A percentile compares a stretch with the other conserved stretches of the same genome.
Evolutionary conservation across 2,329 filamentous ascomycete genomes (phyloP).

Genomic region (Aspergillus unguis): DNA sequence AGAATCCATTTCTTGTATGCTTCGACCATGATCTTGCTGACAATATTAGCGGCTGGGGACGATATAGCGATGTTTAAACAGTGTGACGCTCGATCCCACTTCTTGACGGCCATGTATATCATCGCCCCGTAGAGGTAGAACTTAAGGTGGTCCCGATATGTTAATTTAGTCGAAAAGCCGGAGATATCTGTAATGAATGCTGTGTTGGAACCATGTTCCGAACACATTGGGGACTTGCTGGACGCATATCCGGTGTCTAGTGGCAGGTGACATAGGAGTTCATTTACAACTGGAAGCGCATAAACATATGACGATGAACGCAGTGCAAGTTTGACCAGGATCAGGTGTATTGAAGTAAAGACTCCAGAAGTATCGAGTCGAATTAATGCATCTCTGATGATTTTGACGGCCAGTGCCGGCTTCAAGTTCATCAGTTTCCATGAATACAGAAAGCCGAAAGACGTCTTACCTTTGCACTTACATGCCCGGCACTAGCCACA

Average conservation of each 20-base stretch:
- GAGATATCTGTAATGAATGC: constrained; percentile 36
- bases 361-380: constrained; percentile 43
- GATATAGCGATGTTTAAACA: constrained; percentile 65
- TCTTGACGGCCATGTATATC: constrained; percentile 58
- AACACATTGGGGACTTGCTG: constrained; percentile 27
- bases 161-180: constrained; percentile 40
- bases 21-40: constrained; percentile 77
- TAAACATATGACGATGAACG: constrained; percentile 38
- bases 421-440: constrained; percentile 17
- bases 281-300: constrained; percentile 42
- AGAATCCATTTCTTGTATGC: constrained; percentile 91
- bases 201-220: constrained; percentile 29
- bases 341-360: constrained; percentile 44
- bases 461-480: constrained; percentile 32
- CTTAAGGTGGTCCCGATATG: constrained; percentile 51
- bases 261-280: constrained; percentile 43
- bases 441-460: not conserved
- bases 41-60: constrained; percentile 61
- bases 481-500: constrained; percentile 31
- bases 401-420: constrained; percentile 39
- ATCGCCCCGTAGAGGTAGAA: constrained; percentile 66
- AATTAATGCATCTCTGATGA: constrained; percentile 44
- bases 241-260: constrained; percentile 22
- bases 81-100: constrained; percentile 61
- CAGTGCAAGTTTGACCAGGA: constrained; percentile 43